Evolutionary conservation across 495 filamentous ascomycete species (phyloP).

Genomic region (Staphylotrichum longicolle): DNA sequence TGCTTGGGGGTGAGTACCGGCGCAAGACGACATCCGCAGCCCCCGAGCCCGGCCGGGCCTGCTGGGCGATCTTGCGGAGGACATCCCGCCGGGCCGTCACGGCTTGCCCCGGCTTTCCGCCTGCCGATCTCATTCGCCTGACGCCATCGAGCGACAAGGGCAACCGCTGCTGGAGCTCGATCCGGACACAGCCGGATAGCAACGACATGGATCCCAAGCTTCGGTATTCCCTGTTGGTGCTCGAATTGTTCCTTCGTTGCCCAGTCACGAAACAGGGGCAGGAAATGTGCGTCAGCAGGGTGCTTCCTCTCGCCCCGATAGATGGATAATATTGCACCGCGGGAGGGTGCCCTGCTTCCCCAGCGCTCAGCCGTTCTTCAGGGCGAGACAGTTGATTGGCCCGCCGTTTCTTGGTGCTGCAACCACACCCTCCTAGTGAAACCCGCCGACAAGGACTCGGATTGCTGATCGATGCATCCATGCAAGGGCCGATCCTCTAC

Average conservation of each 20-base stretch:
- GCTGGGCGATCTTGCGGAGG: slow-evolving; percentile 16
- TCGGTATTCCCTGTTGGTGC: too few species aligned
- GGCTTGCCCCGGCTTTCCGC: not conserved
- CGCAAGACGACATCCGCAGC: too few species aligned
- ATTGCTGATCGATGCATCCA: slow-evolving; percentile 7
- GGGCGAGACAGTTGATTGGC: not conserved
- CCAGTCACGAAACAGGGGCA: too few species aligned
- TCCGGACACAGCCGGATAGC: too few species aligned
- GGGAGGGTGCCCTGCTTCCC: too few species aligned
- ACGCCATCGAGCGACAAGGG: not conserved
- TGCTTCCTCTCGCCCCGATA: not conserved
- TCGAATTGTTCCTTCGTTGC: too few species aligned
- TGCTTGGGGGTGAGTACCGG: too few species aligned
- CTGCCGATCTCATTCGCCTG: slow-evolving; percentile 5
- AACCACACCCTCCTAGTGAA: not conserved
- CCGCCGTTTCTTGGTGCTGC: not conserved
- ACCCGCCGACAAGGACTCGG: slow-evolving; percentile 6
- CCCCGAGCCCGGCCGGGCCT: not conserved
- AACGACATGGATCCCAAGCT: too few species aligned
- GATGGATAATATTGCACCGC: not conserved
- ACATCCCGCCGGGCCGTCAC: slow-evolving; percentile 20
- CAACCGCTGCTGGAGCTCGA: not conserved
- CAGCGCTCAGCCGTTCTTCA: slow-evolving; percentile 3
- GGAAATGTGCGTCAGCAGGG: too few species aligned
- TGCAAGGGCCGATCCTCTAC: slow-evolving; percentile 3